Evolutionary conservation across 306 rosid species (phyloP), one percentile per base, ranked within the genome.

Genomic region (Pueraria montana): DNA sequence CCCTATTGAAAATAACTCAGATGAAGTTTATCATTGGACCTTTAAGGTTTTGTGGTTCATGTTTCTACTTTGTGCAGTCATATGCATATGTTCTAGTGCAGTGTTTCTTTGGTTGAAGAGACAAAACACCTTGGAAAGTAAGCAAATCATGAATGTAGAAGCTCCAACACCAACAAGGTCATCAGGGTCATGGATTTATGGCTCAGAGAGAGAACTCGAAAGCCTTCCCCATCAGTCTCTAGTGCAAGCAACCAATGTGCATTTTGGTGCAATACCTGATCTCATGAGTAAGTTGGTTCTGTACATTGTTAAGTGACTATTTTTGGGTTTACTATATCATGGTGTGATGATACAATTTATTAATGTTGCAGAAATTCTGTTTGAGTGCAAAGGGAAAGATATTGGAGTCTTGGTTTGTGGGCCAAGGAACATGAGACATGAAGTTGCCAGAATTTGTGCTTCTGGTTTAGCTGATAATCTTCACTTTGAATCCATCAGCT

Each of bases 371-470:
- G 91, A 62, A 66, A 84, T 89, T 63, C 53, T 89, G 56, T 68
- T 0, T 0, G 84, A 80, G 48, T 74, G 80, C 50, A 65, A 86
- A 77, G 84, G 83, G 24, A 70, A 87, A 8, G 89, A 86, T 77
- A 66, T 86, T 42, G 93, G 90, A 53, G 90, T 88, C 11, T 40
- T 89, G 46, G 93, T 81, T 0, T 86, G 91, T 62, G 93, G 91
- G 5, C 93, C 95, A 53, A 86, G 77, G 67, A 83, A 49, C 42
- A 71, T 86, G 89, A 89, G 89, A 87, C 91, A 91, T 50, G 86
- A 91, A 79, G 91, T 88, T 53, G 93, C 93, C 9, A 81, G 26
- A 18, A 83, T 88, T 18, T 89, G 89, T 82, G 77, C 91, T 46
- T 85, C 91, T 6, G 72, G 82, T 20, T 55, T 52, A 30, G 79